Evolutionary conservation across 1,139 yeast species (phyloP), one percentile per base, ranked within the genome.

Genomic region (Taiozyma sp.): DNA sequence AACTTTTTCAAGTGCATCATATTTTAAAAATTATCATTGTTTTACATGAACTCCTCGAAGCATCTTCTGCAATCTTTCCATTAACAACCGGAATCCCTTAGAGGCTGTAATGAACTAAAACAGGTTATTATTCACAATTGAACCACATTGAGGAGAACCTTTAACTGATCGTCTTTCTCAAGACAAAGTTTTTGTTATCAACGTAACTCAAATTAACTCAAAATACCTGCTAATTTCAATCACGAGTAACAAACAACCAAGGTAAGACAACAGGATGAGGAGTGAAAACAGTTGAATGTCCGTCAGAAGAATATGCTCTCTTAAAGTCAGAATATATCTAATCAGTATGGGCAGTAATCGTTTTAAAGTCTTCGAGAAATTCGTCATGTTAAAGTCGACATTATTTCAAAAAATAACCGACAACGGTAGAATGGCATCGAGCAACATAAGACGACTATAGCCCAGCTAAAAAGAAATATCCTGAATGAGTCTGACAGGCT

Each of bases 401-500:
- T 32, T 32, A 32, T n/a, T 32, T 32, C 36, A 32, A n/a, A 19
- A 32, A 32, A n/a, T 9, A 32, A n/a, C 19, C 16, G 36, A 38
- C 14, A 38, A 3, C 12, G 8, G 41, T 10, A 38, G 3, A 38
- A 38, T 38, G 41, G 19, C 27, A n/a, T 43, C 45, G 16, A 43
- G 30, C n/a, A 39, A 43, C 36, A 43, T 43, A 43, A 43, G 28
- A 43, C 30, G 45, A 43, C 36, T 30, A 43, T 43, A 43, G 45
- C 39, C 39, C 45, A 43, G 13, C 27, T 30, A 43, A 43, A 43
- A 19, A 30, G 28, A 43, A 19, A 14, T 22, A 16, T 14, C 8
- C 16, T 30, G 34, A 10, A 38, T 19, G 14, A 23, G 19, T 8
- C 22, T 38, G 14, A 19, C 14, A 22, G 4, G 14, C 19, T n/a